Base-by-base conservation (phyloP, 2,329 filamentous ascomycete genomes). In the Huntiella decipiens region DNA sequence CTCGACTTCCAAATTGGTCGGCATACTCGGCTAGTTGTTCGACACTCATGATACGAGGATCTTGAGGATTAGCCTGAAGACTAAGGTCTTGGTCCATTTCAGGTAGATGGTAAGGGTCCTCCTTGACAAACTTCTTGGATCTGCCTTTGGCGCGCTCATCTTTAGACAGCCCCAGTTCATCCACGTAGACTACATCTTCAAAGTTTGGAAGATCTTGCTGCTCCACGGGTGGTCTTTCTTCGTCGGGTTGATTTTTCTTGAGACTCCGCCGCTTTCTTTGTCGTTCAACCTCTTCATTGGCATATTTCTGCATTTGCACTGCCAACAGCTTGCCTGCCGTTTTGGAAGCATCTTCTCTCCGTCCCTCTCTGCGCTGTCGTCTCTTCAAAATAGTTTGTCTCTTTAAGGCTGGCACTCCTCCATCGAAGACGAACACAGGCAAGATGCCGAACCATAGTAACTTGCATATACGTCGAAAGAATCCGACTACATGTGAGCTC, bases 391-490 rank as follows among this genome's bases (percentile, higher is more conserved):
- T 87, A 0, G 91, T 98, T 59, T 92, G 82, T 47, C 88, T 72
- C 66, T 98, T 98, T 52, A 98, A 69, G 2, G 76, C 69, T 0
- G 92, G 92, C 0, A 91, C 92, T 38, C 88, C 91, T 50, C 92
- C 91, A 63, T 98, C 91, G 60, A 98, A 98, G 11, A 98, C 87
- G 60, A 98, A 98, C 38, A 98, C 86, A 0, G 91, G 92, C 52
- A 81, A 83, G 60, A 98, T 94, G 43, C 92, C 91, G 57, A 91
- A 88, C 73, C 88, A 98, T 1, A 98, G 72, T 1, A 98, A 72
- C 60, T 98, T 98, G 71, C 91, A 98, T 60, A 98, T 94, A 50
- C 91, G 79, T 44, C 91, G 83, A 64, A 98, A 98, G 73, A 98
- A 98, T 35, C 92, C 91, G 38, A 98, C 84, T 33, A 98, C 76